Conservation (phyloP, 2,329 filamentous ascomycete genomes). For the Fusarium concolor region DNA sequence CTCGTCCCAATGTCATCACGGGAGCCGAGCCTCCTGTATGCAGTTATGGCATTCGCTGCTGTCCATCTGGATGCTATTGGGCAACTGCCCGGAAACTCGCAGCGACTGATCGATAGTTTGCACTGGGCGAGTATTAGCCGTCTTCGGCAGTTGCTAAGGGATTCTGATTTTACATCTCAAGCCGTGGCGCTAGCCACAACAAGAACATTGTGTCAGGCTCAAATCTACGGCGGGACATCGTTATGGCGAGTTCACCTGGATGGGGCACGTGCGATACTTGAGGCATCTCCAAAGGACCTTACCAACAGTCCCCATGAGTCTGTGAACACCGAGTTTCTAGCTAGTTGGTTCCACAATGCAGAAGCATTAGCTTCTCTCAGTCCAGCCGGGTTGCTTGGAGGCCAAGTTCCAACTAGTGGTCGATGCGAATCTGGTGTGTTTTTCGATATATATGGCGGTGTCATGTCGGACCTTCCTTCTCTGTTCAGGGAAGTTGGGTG, state of each 20-base stretch:
- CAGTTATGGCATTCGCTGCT: conserved; percentile 29
- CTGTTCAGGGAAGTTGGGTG: conserved; percentile 23
- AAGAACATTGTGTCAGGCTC: conserved; percentile 28
- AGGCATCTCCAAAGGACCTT: neutral
- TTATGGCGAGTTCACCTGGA: conserved; percentile 30
- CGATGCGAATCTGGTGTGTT: neutral
- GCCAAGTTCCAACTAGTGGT: neutral
- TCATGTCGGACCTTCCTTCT: conserved; percentile 30
- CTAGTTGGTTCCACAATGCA: conserved; percentile 36
- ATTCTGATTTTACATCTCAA: neutral
- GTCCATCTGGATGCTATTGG: conserved; percentile 18
- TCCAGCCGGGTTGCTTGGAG: conserved; percentile 1
- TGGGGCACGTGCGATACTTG: conserved; percentile 21
- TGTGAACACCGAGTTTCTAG: conserved; percentile 2
- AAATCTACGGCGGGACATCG: conserved; percentile 29
- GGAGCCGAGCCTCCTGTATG: conserved; percentile 29
- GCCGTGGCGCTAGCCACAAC: conserved; percentile 26
- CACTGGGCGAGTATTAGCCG: conserved; percentile 19
- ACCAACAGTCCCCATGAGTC: neutral
- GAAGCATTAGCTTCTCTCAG: conserved; percentile 31
- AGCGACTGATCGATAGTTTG: conserved; percentile 11
- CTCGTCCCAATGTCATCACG: conserved; percentile 29
- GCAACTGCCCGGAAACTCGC: neutral
- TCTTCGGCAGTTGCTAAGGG: conserved; percentile 5
- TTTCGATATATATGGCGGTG: conserved; percentile 30